Evolutionary conservation across 371 early-diverging fungal genomes (phyloP), one percentile per base, ranked within the genome.

Genomic region (Haplosporangium sp.): DNA sequence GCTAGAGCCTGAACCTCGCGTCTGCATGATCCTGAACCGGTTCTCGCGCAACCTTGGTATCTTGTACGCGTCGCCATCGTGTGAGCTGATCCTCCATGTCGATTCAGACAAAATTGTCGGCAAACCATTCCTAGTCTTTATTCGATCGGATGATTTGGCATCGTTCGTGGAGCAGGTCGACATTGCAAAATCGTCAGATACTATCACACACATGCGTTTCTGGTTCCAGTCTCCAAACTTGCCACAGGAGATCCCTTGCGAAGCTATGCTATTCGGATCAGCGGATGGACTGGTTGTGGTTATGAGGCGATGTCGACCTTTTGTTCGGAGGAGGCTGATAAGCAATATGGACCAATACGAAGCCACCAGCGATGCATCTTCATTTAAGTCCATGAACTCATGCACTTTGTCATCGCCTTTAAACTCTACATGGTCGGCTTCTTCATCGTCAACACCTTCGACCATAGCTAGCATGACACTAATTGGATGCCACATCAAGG

Each of bases 11-110:
- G 74, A 73, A 36, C 59, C 59, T 20, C 71, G 76, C 8, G 71
- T 61, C 7, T 76, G 76, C 43, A 52, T 76, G 66, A 76, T 76
- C 48, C 54, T 76, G 38, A 76, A 76, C 41, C 71, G 76, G 6
- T 76, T 71, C 59, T 59, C 76, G 10, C 59, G 70, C 16, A 59
- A 43, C 21, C 63, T 70, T 14, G 45, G 55, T 9, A 62, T 75
- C 37, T 58, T 75, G 67, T 75, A 76, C 43, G 70, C 71, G 16
- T 76, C 76, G 8, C 52, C 67, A 4, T 61, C 71, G 0, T 62
- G 65, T 36, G 51, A 55, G 20, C 6, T 21, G 5, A 43, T 76
- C 18, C 52, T 76, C 16, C 52, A 62, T 1, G 16, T 70, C 8
- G 66, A 64, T 16, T 62, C 65, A 0, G 58, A 65, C 1, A 46